These are phyloP conservation scores for Hypoxylon sp. DNA, from an alignment of 2,329 filamentous ascomycete genomes.

Conservation along the genomic window DNA sequence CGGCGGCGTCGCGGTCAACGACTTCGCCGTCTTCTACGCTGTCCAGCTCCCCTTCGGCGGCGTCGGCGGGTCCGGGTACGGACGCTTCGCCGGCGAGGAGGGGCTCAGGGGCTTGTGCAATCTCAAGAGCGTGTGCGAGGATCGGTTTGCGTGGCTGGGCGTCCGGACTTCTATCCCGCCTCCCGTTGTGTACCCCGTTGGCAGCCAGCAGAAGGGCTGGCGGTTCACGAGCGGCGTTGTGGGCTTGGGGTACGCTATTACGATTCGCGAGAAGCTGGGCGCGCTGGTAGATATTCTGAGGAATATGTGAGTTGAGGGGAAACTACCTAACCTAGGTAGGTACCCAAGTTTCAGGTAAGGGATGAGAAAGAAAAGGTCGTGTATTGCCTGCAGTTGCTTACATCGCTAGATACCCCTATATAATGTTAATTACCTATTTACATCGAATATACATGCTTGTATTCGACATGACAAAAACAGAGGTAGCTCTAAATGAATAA, in stretches of 20 bases:
- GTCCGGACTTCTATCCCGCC: conserved; percentile 80
- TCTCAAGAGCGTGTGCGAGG: conserved; percentile 83
- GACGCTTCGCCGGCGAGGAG: conserved; percentile 90
- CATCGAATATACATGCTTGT: too few species aligned
- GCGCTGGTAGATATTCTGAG: conserved; percentile 54
- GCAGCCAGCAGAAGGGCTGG: conserved; percentile 70
- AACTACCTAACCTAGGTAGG: too few species aligned
- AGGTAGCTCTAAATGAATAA: too few species aligned
- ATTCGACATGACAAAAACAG: too few species aligned
- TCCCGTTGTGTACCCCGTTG: conserved; percentile 82
- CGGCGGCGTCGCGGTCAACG: conserved; percentile 94
- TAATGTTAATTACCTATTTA: too few species aligned
- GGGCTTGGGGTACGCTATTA: conserved; percentile 66
- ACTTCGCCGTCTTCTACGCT: conserved; percentile 93
- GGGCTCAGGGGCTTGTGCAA: conserved; percentile 87
- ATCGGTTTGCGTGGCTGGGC: conserved; percentile 70
- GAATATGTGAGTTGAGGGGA: conserved; percentile 50
- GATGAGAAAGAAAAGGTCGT: too few species aligned
- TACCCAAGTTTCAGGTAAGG: too few species aligned
- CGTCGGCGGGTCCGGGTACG: conserved; percentile 88
- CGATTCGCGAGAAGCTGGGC: conserved; percentile 49
- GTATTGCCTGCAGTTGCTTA: too few species aligned
- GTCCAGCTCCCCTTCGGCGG: conserved; percentile 95
- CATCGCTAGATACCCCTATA: too few species aligned
- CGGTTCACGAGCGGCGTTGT: conserved; percentile 69